These are phyloP conservation scores for Myrica gale DNA, from an alignment of 306 rosid species.

Conservation along the genomic window DNA sequence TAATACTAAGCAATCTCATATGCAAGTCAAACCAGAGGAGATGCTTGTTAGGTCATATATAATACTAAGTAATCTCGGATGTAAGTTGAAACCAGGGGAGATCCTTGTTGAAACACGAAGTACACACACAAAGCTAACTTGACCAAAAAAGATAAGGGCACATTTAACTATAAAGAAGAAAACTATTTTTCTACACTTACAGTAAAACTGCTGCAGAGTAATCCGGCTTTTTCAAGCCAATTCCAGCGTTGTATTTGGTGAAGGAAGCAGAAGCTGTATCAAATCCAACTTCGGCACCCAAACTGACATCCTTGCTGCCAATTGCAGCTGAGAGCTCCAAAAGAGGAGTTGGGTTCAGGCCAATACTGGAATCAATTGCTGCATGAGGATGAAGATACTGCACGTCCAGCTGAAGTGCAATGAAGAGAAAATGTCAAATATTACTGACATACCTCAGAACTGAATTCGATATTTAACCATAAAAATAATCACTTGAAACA, in stretches of 20 bases:
- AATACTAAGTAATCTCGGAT: background rate
- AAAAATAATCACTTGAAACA: background rate
- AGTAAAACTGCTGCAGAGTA: conserved; percentile 66
- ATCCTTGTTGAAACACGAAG: background rate
- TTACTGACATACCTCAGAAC: background rate
- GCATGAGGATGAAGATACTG: conserved; percentile 90
- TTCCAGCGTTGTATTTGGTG: conserved; percentile 77
- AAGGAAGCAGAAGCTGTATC: conserved; percentile 84
- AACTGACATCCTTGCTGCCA: conserved; percentile 72
- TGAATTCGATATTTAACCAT: background rate
- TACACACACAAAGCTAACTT: background rate
- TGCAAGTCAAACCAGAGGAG: background rate
- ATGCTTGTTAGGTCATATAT: background rate
- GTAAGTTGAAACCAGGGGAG: background rate
- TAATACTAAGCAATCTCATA: background rate
- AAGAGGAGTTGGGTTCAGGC: conserved; percentile 77
- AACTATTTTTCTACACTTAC: conserved; percentile 46
- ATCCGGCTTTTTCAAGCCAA: conserved; percentile 78
- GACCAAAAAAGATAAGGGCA: background rate
- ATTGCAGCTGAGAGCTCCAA: conserved; percentile 78
- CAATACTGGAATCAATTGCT: conserved; percentile 79
- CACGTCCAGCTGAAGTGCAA: conserved; percentile 69
- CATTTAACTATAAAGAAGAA: conserved; percentile 1
- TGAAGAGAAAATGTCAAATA: conserved; percentile 25
- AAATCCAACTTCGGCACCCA: conserved; percentile 93